These are phyloP conservation scores for Neonectria hederae DNA, from an alignment of 2,329 filamentous ascomycete species.

Conservation along the genomic window DNA sequence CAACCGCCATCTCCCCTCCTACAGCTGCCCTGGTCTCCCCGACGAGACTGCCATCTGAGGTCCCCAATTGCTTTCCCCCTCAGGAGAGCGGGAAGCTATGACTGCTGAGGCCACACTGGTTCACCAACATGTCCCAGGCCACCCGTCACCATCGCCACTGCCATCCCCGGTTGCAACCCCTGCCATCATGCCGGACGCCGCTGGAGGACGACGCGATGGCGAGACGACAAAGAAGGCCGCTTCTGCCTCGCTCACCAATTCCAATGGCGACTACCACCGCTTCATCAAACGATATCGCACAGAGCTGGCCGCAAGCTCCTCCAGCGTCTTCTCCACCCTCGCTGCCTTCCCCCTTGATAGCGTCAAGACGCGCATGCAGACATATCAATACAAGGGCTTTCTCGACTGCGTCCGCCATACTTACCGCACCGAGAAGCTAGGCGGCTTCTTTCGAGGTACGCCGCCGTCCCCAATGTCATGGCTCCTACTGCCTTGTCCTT, in stretches of 20 bases:
- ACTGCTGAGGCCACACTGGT: conserved; percentile 48
- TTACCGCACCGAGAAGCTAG: conserved; percentile 76
- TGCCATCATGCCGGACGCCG: conserved; percentile 40
- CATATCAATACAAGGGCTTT: conserved; percentile 81
- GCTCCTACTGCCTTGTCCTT: background rate
- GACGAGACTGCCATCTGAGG: conserved; percentile 4
- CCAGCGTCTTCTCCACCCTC: conserved; percentile 81
- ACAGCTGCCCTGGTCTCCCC: background rate
- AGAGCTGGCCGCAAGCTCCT: conserved; percentile 80
- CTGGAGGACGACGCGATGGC: conserved; percentile 44
- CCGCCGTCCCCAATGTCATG: background rate
- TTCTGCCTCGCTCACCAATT: conserved; percentile 22
- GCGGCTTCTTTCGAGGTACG: conserved; percentile 84
- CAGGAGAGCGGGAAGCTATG: conserved; percentile 46
- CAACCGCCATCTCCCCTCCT: conserved; percentile 5
- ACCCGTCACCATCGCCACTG: conserved; percentile 42
- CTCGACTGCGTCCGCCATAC: conserved; percentile 79
- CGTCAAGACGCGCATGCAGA: conserved; percentile 90
- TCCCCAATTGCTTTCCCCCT: conserved; percentile 29
- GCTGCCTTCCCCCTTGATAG: conserved; percentile 88
- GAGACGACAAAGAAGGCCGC: conserved; percentile 37
- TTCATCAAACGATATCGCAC: conserved; percentile 81
- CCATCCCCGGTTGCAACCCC: conserved; percentile 40
- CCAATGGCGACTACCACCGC: conserved; percentile 46
- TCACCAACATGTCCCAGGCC: conserved; percentile 52